Evolutionary conservation across 1,284 basidiomycete genomes (phyloP).

Genomic region (Rhizoctonia solani): DNA sequence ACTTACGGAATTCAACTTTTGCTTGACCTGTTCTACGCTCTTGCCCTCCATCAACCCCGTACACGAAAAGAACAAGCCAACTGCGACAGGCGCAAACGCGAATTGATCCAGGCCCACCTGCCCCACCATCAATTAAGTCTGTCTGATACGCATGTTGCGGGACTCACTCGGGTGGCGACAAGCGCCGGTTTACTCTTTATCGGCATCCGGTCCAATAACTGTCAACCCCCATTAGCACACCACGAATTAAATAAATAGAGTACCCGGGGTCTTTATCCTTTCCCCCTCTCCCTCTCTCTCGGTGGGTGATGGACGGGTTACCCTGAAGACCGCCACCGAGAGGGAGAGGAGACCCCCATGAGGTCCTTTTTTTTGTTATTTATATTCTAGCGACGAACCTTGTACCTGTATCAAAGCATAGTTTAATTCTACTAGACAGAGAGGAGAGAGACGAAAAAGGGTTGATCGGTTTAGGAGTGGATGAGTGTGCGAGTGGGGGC

Average conservation of each 20-base stretch:
- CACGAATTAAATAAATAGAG: too few species aligned
- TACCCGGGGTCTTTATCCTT: too few species aligned
- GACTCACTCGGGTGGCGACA: constrained; percentile 24
- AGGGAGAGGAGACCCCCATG: not conserved
- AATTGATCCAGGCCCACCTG: constrained; percentile 50
- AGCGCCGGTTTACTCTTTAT: constrained; percentile 33
- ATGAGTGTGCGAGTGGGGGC: too few species aligned
- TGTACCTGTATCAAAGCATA: not conserved
- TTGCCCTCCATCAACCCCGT: constrained; percentile 52
- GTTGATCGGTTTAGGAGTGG: too few species aligned
- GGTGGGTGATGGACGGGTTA: too few species aligned
- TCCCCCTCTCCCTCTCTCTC: too few species aligned
- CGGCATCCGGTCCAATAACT: constrained; percentile 23
- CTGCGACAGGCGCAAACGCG: constrained; percentile 48
- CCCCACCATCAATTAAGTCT: not conserved
- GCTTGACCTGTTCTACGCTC: constrained; percentile 45
- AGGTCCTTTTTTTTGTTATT: too few species aligned
- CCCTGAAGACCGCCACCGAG: too few species aligned
- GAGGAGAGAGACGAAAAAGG: too few species aligned
- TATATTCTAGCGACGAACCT: not conserved
- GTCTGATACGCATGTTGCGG: not conserved
- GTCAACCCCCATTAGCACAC: too few species aligned
- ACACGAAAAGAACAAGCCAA: constrained; percentile 50
- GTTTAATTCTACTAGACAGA: too few species aligned
- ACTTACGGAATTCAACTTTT: constrained; percentile 46